phyloP scores from a whole-genome alignment of 2,329 filamentous ascomycete genomes.

The Periconia sp. region DNA sequence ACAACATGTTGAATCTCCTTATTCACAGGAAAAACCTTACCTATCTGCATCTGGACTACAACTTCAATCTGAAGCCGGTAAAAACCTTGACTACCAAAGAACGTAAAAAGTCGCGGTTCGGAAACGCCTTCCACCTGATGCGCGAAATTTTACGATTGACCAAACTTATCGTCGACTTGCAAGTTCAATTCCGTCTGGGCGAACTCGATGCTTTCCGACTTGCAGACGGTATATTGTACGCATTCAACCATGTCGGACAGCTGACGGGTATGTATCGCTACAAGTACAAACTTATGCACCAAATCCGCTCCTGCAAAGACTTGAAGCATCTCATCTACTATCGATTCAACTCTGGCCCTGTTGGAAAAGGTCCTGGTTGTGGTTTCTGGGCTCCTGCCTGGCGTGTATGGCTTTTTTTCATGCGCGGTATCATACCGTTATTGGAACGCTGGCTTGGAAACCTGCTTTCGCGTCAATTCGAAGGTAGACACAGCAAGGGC shows the following conservation, averaged over 20 bases:
- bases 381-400: conserved; percentile 99
- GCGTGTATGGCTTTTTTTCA: conserved; percentile 99
- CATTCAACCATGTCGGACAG: conserved; percentile 98
- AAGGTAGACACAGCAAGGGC: conserved; percentile 97
- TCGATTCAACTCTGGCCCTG: conserved; percentile 93
- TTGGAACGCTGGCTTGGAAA: conserved; percentile 98
- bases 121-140: conserved; percentile 99
- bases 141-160: conserved; percentile 93
- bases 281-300: conserved; percentile 99
- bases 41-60: conserved; percentile 97
- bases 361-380: conserved; percentile 95
- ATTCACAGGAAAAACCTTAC: conserved; percentile 99
- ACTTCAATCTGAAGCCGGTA: conserved; percentile 98
- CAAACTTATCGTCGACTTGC: conserved; percentile 96
- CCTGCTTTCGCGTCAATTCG: conserved; percentile 92
- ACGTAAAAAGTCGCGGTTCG: conserved; percentile 98
- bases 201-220: conserved; percentile 99
- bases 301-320: conserved; percentile 98
- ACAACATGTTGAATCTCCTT: conserved; percentile 97
- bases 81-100: conserved; percentile 99
- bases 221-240: conserved; percentile 97
- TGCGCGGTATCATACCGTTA: conserved; percentile 95
- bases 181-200: conserved; percentile 94
- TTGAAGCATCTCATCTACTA: conserved; percentile 99
- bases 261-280: conserved; percentile 99